Base-by-base conservation (phyloP, 2,329 filamentous ascomycete genomes). In the Colletotrichum tropicale region DNA sequence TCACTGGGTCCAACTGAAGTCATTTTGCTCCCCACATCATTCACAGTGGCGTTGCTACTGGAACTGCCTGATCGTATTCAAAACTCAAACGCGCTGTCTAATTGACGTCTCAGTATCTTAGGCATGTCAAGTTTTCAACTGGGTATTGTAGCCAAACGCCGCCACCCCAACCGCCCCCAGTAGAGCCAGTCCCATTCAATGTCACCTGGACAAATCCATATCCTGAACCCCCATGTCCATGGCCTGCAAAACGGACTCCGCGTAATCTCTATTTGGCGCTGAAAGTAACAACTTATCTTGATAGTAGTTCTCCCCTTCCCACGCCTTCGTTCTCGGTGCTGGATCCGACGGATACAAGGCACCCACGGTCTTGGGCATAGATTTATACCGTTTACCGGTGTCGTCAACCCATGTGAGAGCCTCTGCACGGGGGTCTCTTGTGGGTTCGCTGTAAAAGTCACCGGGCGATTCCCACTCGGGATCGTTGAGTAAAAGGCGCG, bases 401-500 rank as follows among this genome's bases (percentile, higher is more conserved):
- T 78, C 76, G 34, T 78, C 78, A 3, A 78, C 75, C 77, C 75
- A 78, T 24, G 77, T 74, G 10, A 78, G 72, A 36, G 66, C 12
- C 26, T 69, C 43, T n/a, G 71, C 32, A 1, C 73, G 61, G 3
- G 76, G 68, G 16, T 76, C 76, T 2, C 52, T 30, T 13, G 28
- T 60, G 15, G 48, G 48, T 1, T 62, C 74, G 9, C 30, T 56
- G 38, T 52, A 32, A 28, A 43, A 67, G 60, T 76, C 64, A 8
- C 26, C 30, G 12, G 80, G 80, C 66, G 84, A 83, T 7, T 81
- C 80, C 88, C 88, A 90, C 6, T 80, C 79, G 4, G 84, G 83
- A 67, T 90, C 86, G 34, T 86, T 82, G 24, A 89, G 83, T 26
- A 91, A 79, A 9, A 89, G 72, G 70, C 84, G 84, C 26, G 83